Evolutionary conservation across 2,329 filamentous ascomycete genomes (phyloP).

Genomic region (Fusarium nanum): DNA sequence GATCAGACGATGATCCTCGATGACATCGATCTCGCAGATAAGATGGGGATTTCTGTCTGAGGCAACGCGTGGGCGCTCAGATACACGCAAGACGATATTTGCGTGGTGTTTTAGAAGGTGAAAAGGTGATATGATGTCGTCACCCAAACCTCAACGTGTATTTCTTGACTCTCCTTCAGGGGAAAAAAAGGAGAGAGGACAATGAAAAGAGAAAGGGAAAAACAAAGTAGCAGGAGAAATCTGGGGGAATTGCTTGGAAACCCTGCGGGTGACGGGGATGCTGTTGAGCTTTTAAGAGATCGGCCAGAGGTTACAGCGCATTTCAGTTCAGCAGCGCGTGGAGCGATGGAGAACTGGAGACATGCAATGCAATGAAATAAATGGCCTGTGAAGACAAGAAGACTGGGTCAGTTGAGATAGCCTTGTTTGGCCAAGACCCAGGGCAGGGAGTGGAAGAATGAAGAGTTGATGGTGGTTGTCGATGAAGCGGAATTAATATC

Average conservation of each 20-base stretch:
- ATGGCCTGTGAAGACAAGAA: constrained; percentile 31
- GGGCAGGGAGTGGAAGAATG: constrained; percentile 25
- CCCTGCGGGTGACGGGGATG: constrained; percentile 36
- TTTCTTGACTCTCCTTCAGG: not conserved
- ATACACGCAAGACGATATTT: constrained; percentile 10
- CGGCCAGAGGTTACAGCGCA: constrained; percentile 20
- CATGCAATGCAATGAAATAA: not conserved
- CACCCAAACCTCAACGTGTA: not conserved
- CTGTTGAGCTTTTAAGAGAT: constrained; percentile 44
- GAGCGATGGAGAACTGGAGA: constrained; percentile 24
- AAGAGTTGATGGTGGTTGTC: constrained; percentile 11
- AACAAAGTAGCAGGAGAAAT: constrained; percentile 23
- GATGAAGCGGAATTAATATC: constrained; percentile 23
- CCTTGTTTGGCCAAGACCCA: constrained; percentile 26
- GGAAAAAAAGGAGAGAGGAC: not conserved
- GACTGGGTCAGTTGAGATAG: constrained; percentile 44
- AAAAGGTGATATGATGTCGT: constrained; percentile 6
- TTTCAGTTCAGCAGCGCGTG: constrained; percentile 1
- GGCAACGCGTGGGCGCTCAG: constrained; percentile 14
- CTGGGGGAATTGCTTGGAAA: constrained; percentile 33
- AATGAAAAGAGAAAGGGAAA: not conserved
- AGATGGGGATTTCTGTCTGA: constrained; percentile 2
- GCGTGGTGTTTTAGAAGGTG: constrained; percentile 26
- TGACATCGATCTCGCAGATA: constrained; percentile 31
- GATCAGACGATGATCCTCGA: constrained; percentile 34